phyloP scores from a whole-genome alignment of 768 basidiomycete species.

The Termitomyces sp. region DNA sequence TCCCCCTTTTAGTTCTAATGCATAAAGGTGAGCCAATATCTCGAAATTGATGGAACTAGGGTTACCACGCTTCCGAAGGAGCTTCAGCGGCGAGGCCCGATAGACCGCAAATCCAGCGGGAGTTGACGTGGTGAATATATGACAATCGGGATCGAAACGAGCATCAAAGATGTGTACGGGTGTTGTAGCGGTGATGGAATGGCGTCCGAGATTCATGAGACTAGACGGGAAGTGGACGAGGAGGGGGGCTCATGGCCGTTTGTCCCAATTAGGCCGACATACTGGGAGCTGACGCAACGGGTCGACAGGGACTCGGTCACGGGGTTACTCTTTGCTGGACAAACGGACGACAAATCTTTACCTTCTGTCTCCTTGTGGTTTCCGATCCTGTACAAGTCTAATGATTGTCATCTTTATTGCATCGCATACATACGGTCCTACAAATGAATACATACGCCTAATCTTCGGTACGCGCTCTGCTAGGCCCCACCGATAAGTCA shows the following conservation, averaged over 20 bases:
- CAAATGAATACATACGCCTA: too few relatives aligned
- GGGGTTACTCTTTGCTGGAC: too few relatives aligned
- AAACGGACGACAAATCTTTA: neutral
- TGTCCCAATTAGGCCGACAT: constrained; percentile 14
- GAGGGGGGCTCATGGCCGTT: constrained; percentile 12
- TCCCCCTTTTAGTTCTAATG: constrained; percentile 68
- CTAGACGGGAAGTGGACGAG: constrained; percentile 10
- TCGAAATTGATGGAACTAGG: constrained; percentile 13
- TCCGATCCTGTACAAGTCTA: too few relatives aligned
- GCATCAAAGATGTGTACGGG: constrained; percentile 75
- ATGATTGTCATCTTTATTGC: neutral
- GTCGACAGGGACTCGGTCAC: neutral
- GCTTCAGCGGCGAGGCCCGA: constrained; percentile 64
- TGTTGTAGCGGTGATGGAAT: constrained; percentile 71
- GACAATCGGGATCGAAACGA: constrained; percentile 73
- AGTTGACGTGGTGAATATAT: constrained; percentile 76
- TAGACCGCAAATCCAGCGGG: constrained; percentile 83
- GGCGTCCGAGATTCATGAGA: constrained; percentile 82
- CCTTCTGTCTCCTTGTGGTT: neutral
- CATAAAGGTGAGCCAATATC: neutral
- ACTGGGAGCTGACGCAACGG: constrained; percentile 7
- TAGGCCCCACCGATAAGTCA: neutral
- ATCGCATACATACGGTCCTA: neutral
- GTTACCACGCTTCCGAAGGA: constrained; percentile 78
- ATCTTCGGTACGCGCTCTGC: neutral